Percentiles rank a stretch among this genome's conserved stretches.
These are phyloP conservation scores for Hanseniaspora valbyensis DNA, from an alignment of 805 yeast species.

Conservation along the genomic window DNA sequence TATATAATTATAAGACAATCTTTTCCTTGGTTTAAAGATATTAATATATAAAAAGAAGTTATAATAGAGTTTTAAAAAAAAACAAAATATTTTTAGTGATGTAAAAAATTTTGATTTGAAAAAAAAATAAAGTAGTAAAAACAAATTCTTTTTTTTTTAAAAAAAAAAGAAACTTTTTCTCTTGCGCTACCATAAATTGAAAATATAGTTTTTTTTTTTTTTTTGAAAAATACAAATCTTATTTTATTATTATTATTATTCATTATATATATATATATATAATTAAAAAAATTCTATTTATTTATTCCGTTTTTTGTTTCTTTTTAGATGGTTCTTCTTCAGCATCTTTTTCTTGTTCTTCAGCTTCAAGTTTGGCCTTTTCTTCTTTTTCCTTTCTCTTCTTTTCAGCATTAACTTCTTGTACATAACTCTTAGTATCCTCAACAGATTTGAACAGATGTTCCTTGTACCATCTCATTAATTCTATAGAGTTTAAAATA, in stretches of 20 bases:
- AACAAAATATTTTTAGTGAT: too few relatives aligned
- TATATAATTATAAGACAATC: too few relatives aligned
- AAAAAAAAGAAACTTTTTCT: background rate
- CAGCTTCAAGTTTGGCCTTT: background rate
- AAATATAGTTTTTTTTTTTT: too few relatives aligned
- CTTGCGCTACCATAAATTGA: too few relatives aligned
- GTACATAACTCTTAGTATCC: conserved; percentile 16
- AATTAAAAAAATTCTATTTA: background rate
- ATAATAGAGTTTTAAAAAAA: too few relatives aligned
- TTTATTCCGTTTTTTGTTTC: conserved; percentile 11
- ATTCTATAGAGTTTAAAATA: conserved; percentile 77
- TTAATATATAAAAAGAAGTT: too few relatives aligned
- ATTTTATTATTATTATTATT: too few relatives aligned
- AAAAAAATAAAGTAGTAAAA: background rate
- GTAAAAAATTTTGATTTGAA: too few relatives aligned
- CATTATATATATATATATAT: background rate
- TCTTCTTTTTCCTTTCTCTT: conserved; percentile 1
- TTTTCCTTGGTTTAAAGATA: too few relatives aligned
- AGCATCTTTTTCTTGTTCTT: background rate
- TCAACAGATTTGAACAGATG: conserved; percentile 40
- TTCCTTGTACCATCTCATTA: conserved; percentile 64
- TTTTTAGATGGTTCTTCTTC: conserved; percentile 5
- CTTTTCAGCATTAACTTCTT: conserved; percentile 10
- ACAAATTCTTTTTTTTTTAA: background rate
- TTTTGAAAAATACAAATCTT: too few relatives aligned